Percentiles rank a stretch among this genome's conserved stretches.
Evolutionary conservation across 208 protist genomes (phyloP).

Genomic region (Wallacemonas collosoma): DNA sequence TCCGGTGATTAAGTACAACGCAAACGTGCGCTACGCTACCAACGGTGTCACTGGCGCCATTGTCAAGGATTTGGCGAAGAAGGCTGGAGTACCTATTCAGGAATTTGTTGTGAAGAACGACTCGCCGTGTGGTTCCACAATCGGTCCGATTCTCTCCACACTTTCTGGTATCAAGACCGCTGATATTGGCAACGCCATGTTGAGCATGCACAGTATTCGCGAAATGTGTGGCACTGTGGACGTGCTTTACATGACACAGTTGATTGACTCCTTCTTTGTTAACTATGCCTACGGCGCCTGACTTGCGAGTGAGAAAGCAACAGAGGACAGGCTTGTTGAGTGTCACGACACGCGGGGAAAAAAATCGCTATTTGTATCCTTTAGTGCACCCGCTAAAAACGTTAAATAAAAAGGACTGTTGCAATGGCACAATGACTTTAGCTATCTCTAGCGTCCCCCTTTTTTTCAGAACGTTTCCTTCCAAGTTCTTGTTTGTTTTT

Average conservation of each 20-base stretch:
- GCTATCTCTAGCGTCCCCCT: too few relatives aligned
- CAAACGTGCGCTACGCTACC: constrained; percentile 97
- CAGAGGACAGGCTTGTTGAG: too few relatives aligned
- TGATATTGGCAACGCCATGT: constrained; percentile 96
- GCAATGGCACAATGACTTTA: too few relatives aligned
- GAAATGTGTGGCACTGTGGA: constrained; percentile 95
- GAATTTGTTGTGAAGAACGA: constrained; percentile 97
- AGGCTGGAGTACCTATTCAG: constrained; percentile 71
- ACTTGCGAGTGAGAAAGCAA: not conserved
- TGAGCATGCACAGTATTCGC: constrained; percentile 97
- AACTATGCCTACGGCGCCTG: constrained; percentile 27
- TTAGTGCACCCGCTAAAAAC: too few relatives aligned
- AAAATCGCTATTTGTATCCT: too few relatives aligned
- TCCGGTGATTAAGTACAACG: constrained; percentile 97
- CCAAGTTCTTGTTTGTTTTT: too few relatives aligned
- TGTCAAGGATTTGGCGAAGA: constrained; percentile 80
- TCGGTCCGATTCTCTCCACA: constrained; percentile 95
- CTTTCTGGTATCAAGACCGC: constrained; percentile 94
- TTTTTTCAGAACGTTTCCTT: too few relatives aligned
- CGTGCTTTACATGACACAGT: constrained; percentile 76
- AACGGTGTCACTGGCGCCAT: constrained; percentile 85
- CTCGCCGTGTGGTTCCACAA: constrained; percentile 96
- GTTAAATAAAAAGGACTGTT: too few relatives aligned
- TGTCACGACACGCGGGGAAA: too few relatives aligned
- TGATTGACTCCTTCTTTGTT: constrained; percentile 89